Conservation (phyloP, 805 yeast genomes). For the Starmerella bombi region DNA sequence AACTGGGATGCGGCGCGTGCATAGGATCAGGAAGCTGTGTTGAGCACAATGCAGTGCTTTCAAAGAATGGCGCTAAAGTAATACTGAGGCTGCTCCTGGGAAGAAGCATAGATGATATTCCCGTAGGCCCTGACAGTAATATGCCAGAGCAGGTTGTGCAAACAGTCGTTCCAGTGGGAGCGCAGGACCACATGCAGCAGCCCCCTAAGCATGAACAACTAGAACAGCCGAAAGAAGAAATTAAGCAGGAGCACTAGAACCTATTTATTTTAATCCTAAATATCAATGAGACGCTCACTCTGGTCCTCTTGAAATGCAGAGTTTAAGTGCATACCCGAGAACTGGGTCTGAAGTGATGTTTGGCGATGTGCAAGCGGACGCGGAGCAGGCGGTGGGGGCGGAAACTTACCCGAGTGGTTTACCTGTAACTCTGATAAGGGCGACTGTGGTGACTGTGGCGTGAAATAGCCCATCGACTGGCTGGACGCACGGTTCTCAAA, state of each 20-base stretch:
- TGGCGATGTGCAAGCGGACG: background rate
- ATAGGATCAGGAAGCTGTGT: constrained; percentile 72
- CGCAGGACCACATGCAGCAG: too few relatives aligned
- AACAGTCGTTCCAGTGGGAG: constrained; percentile 14
- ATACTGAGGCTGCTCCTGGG: constrained; percentile 54
- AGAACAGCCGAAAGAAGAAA: background rate
- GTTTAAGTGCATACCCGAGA: constrained; percentile 4
- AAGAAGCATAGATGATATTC: constrained; percentile 33
- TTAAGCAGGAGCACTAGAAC: too few relatives aligned
- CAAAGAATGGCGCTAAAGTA: constrained; percentile 72
- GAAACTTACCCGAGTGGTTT: background rate
- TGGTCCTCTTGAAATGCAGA: constrained; percentile 9
- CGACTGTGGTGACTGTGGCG: background rate
- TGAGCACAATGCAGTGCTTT: constrained; percentile 68
- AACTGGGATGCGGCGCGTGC: constrained; percentile 66
- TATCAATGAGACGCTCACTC: constrained; percentile 20
- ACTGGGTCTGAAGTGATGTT: constrained; percentile 8
- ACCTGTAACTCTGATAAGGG: background rate
- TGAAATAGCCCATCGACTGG: background rate
- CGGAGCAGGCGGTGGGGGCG: constrained; percentile 6
- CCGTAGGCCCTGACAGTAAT: constrained; percentile 29
- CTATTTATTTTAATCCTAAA: constrained; percentile 5
- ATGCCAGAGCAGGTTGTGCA: constrained; percentile 12
- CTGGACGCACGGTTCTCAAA: background rate
- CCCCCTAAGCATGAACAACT: too few relatives aligned